A percentile compares a stretch with the other conserved stretches of the same genome.
These are phyloP conservation scores for Arthrinium puccinioides DNA, from an alignment of 2,329 filamentous ascomycete genomes.

Conservation along the genomic window DNA sequence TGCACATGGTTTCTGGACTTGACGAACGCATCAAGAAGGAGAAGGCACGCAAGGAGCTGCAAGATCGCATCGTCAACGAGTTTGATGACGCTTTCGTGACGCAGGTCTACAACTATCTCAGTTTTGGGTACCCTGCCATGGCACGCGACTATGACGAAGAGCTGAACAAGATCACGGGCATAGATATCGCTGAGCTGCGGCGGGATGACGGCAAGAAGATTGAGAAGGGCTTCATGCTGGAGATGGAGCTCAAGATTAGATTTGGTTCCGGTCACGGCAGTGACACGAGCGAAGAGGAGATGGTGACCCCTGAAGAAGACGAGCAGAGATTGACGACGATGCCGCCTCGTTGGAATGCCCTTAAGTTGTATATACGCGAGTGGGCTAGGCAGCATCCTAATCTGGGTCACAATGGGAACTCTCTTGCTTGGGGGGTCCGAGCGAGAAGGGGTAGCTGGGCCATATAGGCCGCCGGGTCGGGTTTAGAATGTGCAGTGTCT, in stretches of 20 bases:
- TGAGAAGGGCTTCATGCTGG: constrained; percentile 67
- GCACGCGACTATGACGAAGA: constrained; percentile 80
- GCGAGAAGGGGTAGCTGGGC: constrained; percentile 68
- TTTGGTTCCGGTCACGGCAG: constrained; percentile 23
- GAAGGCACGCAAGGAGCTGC: constrained; percentile 40
- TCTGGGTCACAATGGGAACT: constrained; percentile 50
- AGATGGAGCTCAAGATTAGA: constrained; percentile 33
- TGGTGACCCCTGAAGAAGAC: constrained; percentile 30
- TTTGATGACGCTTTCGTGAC: constrained; percentile 83
- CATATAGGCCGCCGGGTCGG: constrained; percentile 26
- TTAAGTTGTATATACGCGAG: constrained; percentile 76
- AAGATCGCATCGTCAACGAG: constrained; percentile 53
- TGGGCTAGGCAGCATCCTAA: constrained; percentile 85
- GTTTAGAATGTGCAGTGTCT: too few species aligned
- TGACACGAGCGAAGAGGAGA: constrained; percentile 20
- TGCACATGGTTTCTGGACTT: constrained; percentile 43
- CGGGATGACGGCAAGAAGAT: constrained; percentile 54
- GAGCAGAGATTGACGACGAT: constrained; percentile 36
- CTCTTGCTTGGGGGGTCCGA: constrained; percentile 60
- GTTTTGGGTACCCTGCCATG: constrained; percentile 81
- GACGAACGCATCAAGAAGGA: constrained; percentile 43
- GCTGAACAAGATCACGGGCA: constrained; percentile 70
- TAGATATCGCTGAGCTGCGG: constrained; percentile 60
- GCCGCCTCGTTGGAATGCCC: constrained; percentile 68
- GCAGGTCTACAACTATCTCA: constrained; percentile 95